A percentile compares a stretch with the other conserved stretches of the same genome.
phyloP scores from a whole-genome alignment of 345 rosid species.

The Passiflora organensis region DNA sequence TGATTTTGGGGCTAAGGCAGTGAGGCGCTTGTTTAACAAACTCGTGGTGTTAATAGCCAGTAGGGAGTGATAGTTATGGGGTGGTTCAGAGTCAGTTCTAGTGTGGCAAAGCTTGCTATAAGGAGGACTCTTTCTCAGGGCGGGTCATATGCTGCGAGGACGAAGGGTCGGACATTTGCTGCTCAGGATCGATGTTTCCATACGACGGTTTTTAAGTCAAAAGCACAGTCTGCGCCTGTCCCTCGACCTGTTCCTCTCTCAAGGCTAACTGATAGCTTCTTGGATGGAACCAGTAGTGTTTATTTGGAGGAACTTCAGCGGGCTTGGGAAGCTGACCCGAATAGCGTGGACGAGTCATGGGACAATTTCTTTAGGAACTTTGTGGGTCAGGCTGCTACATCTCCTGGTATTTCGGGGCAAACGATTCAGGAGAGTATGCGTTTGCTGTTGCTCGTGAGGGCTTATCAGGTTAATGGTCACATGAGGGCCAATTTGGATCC shows the following conservation, averaged over 20 bases:
- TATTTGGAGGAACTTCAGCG: slow-evolving; percentile 74
- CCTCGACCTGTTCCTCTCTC: slow-evolving; percentile 78
- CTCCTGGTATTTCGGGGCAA: slow-evolving; percentile 78
- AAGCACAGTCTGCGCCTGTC: slow-evolving; percentile 59
- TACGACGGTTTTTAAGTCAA: slow-evolving; percentile 45
- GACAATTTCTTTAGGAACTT: slow-evolving; percentile 77
- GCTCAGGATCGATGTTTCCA: slow-evolving; percentile 41
- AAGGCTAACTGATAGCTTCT: slow-evolving; percentile 67
- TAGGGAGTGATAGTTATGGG: slow-evolving; percentile 50
- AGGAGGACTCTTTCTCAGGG: slow-evolving; percentile 51
- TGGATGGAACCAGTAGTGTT: slow-evolving; percentile 75
- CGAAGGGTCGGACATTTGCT: slow-evolving; percentile 37
- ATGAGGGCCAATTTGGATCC: slow-evolving; percentile 83
- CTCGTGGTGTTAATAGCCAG: no score
- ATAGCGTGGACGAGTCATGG: slow-evolving; percentile 79
- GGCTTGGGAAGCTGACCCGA: slow-evolving; percentile 77
- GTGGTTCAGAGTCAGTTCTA: slow-evolving; percentile 65
- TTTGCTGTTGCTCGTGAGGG: slow-evolving; percentile 62
- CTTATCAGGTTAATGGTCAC: slow-evolving; percentile 85
- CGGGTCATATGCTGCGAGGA: slow-evolving; percentile 39
- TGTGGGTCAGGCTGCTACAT: slow-evolving; percentile 67
- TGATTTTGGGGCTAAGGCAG: no score
- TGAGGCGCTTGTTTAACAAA: no score
- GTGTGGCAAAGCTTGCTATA: slow-evolving; percentile 57
- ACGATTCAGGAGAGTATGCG: slow-evolving; percentile 92